Conservation (phyloP, 148 eudicot genomes). For the Agrostemma githago region DNA sequence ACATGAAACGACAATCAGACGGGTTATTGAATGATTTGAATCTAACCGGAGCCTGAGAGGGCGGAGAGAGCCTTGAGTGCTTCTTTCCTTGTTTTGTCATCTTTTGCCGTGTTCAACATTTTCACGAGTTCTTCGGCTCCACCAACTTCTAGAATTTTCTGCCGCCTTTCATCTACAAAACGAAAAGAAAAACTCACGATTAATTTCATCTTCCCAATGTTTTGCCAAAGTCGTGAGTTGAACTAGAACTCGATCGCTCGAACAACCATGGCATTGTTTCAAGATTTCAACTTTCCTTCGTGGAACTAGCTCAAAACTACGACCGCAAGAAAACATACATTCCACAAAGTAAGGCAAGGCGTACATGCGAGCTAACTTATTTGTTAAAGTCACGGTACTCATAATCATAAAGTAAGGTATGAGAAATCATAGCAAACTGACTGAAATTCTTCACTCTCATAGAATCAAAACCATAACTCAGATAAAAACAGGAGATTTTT, state of each 20-base stretch:
- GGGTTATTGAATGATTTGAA: not conserved
- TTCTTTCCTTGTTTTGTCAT: conserved; percentile 70
- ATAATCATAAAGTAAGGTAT: too few relatives aligned
- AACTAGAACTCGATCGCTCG: not conserved
- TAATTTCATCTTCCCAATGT: not conserved
- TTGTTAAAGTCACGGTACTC: too few relatives aligned
- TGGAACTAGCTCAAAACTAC: not conserved
- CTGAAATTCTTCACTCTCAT: not conserved
- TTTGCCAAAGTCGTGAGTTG: not conserved
- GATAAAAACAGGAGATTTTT: conserved; percentile 25
- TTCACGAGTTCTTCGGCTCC: conserved; percentile 75
- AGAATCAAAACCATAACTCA: not conserved
- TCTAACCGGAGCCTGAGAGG: conserved; percentile 71
- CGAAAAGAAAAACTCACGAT: not conserved
- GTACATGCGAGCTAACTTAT: not conserved
- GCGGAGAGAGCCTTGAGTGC: conserved; percentile 86
- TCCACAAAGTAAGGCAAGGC: not conserved
- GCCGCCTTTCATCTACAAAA: conserved; percentile 66
- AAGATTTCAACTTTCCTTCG: not conserved
- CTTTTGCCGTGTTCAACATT: conserved; percentile 75
- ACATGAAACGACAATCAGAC: not conserved
- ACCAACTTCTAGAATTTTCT: conserved; percentile 84
- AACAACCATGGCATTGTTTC: not conserved
- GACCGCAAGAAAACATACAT: not conserved
- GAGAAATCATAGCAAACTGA: not conserved